Conservation (phyloP, 2,329 filamentous ascomycete genomes). For the Venturiaceae sp. region DNA sequence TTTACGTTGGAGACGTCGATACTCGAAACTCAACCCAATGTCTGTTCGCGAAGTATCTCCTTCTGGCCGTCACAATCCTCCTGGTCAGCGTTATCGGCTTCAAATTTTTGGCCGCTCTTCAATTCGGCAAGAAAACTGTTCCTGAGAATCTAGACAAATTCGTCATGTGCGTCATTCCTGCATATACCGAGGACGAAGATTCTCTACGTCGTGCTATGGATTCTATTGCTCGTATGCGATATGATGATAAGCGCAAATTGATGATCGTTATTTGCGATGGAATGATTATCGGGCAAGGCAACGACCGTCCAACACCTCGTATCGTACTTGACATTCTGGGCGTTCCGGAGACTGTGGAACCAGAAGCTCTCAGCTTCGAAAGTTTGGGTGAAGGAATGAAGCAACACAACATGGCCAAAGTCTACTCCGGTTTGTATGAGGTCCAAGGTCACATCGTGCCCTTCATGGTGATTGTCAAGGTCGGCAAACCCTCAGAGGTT, state of each 20-base stretch:
- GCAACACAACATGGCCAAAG: constrained; percentile 99
- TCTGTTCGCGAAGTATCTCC: constrained; percentile 79
- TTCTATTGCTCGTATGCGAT: constrained; percentile 87
- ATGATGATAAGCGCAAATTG: constrained; percentile 97
- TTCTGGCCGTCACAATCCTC: constrained; percentile 74
- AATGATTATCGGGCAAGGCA: constrained; percentile 99
- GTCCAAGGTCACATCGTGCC: constrained; percentile 97
- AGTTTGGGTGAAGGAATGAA: constrained; percentile 91
- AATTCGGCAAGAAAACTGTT: constrained; percentile 83
- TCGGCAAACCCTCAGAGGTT: constrained; percentile 76
- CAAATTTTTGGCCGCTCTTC: constrained; percentile 94
- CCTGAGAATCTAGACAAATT: constrained; percentile 98
- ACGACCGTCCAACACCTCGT: constrained; percentile 87
- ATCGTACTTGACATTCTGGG: constrained; percentile 97
- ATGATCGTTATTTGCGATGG: constrained; percentile 89
- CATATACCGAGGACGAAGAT: constrained; percentile 97
- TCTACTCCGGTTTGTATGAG: constrained; percentile 96
- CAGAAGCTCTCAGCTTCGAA: constrained; percentile 93
- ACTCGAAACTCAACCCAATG: constrained; percentile 80
- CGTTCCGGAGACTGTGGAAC: constrained; percentile 86
- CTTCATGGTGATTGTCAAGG: constrained; percentile 93
- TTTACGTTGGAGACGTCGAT: constrained; percentile 86
- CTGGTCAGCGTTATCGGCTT: constrained; percentile 77
- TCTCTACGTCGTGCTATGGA: constrained; percentile 95
- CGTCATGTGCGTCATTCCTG: constrained; percentile 93